Percentiles rank a stretch among this genome's conserved stretches.
Evolutionary conservation across 495 filamentous ascomycete genomes (phyloP).

Genomic region (Copromyces sp.): DNA sequence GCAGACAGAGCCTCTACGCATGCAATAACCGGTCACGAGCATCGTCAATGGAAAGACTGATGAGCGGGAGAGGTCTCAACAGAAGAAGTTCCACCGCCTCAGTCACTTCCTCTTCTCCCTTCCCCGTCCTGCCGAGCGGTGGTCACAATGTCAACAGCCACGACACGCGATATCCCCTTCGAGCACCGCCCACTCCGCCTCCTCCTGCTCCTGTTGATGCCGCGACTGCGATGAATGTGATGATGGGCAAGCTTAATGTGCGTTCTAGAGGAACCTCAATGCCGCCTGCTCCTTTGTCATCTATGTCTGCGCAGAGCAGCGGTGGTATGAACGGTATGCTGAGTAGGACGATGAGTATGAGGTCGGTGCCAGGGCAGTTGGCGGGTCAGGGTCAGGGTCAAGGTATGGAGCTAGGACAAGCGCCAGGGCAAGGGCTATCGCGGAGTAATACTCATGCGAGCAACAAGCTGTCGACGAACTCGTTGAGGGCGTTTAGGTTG

Average conservation of each 20-base stretch:
- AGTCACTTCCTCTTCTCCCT: background rate
- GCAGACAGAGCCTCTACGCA: background rate
- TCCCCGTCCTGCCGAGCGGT: background rate
- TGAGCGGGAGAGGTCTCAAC: constrained; percentile 7
- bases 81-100: background rate
- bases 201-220: constrained; percentile 5
- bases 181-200: constrained; percentile 11
- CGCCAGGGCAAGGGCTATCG: background rate
- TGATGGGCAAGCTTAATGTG: constrained; percentile 22
- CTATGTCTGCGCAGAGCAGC: constrained; percentile 3
- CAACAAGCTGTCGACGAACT: constrained; percentile 15
- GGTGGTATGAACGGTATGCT: background rate
- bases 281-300: constrained; percentile 10
- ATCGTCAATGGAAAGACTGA: constrained; percentile 14
- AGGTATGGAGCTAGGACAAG: background rate
- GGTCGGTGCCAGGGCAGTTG: constrained; percentile 4
- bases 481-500: constrained; percentile 15
- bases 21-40: background rate
- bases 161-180: background rate
- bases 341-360: constrained; percentile 9
- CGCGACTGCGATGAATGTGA: constrained; percentile 12
- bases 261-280: constrained; percentile 11
- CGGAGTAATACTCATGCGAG: background rate
- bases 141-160: background rate
- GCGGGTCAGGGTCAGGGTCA: background rate